phyloP scores from a whole-genome alignment of 768 basidiomycete genomes.

The Tulasnella sp. region DNA sequence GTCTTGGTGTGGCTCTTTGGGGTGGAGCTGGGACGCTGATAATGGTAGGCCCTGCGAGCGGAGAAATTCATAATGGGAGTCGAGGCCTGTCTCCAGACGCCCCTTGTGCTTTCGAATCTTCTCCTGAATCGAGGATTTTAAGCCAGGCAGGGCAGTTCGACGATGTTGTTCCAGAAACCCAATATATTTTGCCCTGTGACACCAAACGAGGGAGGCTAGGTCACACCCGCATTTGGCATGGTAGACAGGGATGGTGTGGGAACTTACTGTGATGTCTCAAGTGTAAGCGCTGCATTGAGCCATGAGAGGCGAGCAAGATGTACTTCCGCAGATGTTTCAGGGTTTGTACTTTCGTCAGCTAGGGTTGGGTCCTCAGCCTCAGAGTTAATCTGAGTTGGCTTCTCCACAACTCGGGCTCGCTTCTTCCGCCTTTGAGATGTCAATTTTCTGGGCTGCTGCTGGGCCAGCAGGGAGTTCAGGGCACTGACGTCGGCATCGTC shows the following conservation, averaged over 20 bases:
- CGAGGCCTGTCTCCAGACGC: background rate
- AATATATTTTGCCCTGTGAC: background rate
- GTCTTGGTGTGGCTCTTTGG: background rate
- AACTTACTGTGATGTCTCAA: background rate
- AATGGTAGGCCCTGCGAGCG: background rate
- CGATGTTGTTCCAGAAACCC: background rate
- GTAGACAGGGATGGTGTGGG: too few species aligned
- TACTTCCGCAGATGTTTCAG: too few species aligned
- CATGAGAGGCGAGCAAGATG: background rate
- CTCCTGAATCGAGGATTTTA: background rate
- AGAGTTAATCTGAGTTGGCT: background rate
- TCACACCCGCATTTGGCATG: too few species aligned
- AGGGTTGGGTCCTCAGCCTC: background rate
- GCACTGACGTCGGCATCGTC: too few species aligned
- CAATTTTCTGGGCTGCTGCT: too few species aligned
- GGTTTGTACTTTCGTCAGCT: too few species aligned
- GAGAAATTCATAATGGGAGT: background rate
- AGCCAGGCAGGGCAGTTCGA: background rate
- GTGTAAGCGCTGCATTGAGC: background rate
- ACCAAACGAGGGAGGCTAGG: background rate
- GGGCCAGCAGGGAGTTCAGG: too few species aligned
- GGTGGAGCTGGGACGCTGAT: background rate
- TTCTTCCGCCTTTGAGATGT: too few species aligned
- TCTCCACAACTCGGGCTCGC: background rate
- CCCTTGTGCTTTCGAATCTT: background rate